These are phyloP conservation scores for Sarocladiaceae sp. DNA, from an alignment of 2,329 filamentous ascomycete species.

Conservation along the genomic window DNA sequence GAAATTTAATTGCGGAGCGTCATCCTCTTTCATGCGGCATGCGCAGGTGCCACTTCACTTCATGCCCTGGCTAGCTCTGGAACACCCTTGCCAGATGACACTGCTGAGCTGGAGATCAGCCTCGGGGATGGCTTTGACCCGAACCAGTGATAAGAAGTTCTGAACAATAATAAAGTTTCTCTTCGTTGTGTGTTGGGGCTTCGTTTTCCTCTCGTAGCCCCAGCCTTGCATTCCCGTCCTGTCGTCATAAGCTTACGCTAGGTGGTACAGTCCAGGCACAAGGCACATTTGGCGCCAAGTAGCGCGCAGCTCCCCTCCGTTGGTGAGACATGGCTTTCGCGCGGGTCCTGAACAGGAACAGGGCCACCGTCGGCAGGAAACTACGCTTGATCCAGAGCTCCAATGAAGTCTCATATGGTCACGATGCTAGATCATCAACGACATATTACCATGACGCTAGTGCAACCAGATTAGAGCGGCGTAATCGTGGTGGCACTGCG, in stretches of 20 bases:
- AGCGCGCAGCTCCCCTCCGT: neutral
- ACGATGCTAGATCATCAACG: too few species aligned
- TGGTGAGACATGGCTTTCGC: conserved; percentile 9
- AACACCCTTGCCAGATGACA: too few species aligned
- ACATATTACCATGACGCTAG: too few species aligned
- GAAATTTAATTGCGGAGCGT: conserved; percentile 10
- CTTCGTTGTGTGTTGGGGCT: neutral
- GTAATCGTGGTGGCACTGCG: neutral
- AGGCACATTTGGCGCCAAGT: neutral
- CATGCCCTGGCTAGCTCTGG: too few species aligned
- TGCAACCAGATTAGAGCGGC: too few species aligned
- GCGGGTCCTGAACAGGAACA: neutral
- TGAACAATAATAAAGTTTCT: neutral
- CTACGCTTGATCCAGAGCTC: too few species aligned
- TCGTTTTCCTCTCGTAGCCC: neutral
- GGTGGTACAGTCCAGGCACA: neutral
- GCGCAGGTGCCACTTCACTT: too few species aligned
- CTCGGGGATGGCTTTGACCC: conserved; percentile 1
- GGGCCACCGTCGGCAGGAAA: too few species aligned
- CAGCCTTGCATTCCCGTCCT: neutral
- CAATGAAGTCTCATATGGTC: neutral
- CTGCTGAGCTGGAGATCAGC: neutral
- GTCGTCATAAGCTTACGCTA: conserved; percentile 7
- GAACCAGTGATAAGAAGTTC: too few species aligned
- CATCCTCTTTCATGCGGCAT: conserved; percentile 6